A percentile compares a stretch with the other conserved stretches of the same genome.
Evolutionary conservation across 257 asterid species (phyloP).

Genomic region (Capsicum baccatum): DNA sequence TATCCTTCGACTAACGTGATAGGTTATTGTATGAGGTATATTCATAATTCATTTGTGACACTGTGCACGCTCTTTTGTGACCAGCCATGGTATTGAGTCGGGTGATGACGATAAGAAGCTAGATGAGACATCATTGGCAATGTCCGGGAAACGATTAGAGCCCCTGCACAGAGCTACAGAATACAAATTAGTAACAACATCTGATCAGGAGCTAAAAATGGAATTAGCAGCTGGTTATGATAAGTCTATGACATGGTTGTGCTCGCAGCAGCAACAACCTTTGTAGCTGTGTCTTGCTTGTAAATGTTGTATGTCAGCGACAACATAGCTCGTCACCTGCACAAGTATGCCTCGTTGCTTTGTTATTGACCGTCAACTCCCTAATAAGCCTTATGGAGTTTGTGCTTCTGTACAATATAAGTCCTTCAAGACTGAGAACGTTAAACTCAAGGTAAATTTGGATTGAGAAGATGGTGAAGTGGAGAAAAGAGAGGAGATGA

Average conservation of each 20-base stretch:
- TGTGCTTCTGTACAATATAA: conserved; percentile 34
- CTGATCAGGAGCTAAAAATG: not conserved
- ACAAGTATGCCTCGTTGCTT: conserved; percentile 36
- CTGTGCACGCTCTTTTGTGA: not conserved
- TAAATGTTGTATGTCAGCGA: conserved; percentile 14
- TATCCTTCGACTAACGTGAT: not conserved
- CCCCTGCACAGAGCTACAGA: conserved; percentile 9
- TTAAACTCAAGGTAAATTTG: too few relatives aligned
- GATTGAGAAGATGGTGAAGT: too few relatives aligned
- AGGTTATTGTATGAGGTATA: not conserved
- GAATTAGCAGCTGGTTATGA: not conserved
- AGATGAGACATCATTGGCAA: not conserved
- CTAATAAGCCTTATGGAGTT: conserved; percentile 41
- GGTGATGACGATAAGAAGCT: not conserved
- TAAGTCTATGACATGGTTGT: not conserved
- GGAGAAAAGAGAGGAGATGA: too few relatives aligned
- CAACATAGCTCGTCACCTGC: not conserved
- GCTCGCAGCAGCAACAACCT: not conserved
- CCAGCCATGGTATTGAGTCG: not conserved
- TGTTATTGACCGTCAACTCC: conserved; percentile 33
- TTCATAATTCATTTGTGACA: not conserved
- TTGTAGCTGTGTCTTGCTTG: conserved; percentile 26
- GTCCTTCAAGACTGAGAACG: too few relatives aligned
- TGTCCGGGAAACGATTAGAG: conserved; percentile 14
- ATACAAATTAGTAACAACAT: not conserved